Base-by-base conservation (phyloP, 345 rosid genomes). In the Pugionium dolabratum region DNA sequence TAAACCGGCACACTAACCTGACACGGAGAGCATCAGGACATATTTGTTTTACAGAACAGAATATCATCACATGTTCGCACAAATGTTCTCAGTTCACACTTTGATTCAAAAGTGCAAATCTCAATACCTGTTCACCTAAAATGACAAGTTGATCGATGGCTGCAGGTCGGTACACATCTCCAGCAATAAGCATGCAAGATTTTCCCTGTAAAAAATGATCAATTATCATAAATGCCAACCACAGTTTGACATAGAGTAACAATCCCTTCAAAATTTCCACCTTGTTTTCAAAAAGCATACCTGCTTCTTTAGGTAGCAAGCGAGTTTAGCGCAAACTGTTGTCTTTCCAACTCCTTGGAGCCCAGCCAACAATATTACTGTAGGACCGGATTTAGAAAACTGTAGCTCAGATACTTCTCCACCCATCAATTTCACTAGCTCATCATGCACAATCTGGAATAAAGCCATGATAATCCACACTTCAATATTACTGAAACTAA, bases 331-430 rank as follows among this genome's bases (percentile, higher is more conserved):
- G 67, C 95, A 88, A 63, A 94, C 95, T 6, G 99, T 90, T 49
- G 99, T 94, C 86, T 94, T 94, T 31, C 99, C 97, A 52, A 90
- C 99, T 53, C 99, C 99, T 78, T 90, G 99, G 43, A 94, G 79
- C 68, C 99, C 99, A 70, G 99, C 99, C 80, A 94, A 69, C 56
- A 94, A 64, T 70, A 94, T 90, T 4, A 90, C 92, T 1, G 96
- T 88, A 27, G 99, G 97, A 59, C 84, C 82, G 43, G 83, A 78
- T 80, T 94, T 88, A 26, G 97, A 76, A 71, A 90, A 94, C 7
- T 78, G 90, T 60, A 94, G 82, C 79, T 90, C 97, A 51, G 95
- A 83, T 56, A 90, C 96, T 79, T 94, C 95, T 66, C 97, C 99
- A 61, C 99, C 99, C 99, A 94, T 94, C 83, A 94, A 66, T 71